Evolutionary conservation across 805 yeast genomes (phyloP), one percentile per base, ranked within the genome.

Genomic region (Candida tammaniensis): DNA sequence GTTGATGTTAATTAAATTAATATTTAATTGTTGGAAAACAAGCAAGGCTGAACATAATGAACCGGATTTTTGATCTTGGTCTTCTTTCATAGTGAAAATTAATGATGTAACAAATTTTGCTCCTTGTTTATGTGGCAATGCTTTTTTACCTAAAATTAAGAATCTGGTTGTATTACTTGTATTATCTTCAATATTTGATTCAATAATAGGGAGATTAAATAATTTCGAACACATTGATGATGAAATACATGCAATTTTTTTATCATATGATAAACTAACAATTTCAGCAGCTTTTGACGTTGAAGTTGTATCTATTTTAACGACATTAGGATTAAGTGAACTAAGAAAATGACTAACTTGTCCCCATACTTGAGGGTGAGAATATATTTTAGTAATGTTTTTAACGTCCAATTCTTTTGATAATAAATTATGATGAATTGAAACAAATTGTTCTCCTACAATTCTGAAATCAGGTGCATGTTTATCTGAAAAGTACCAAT

Each of bases 291-390:
- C 98, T 46, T 74, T 76, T 0, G 96, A 82, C 0, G 98, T 91
- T 0, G 96, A 86, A 2, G 73, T 68, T 2, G 81, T 70, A 56
- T 88, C 96, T 12, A 83, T 66, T 40, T 60, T 43, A 4, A 30
- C 58, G 24, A 63, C 56, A 29, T 50, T 52, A 10, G 53, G 36
- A 25, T 51, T 39, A 52, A 64, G 42, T 13, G 64, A 32, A 20
- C 43, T 32, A 26, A 84, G 53, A 63, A 85, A 93, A 15, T 63
- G 55, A 3, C 72, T 64, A 31, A 86, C 81, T 55, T 91, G 98
- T 7, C 96, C 94, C 98, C 98, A 91, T 0, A 89, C 98, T 57
- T 91, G 98, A 2, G 98, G 97, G 59, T 91, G 98, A 3, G 96
- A 85, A 61, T 85, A 86, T 13, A 91, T 72, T 20, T 69, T 74